Base-by-base conservation (phyloP, 2,329 filamentous ascomycete genomes). In the Epichloe amarillans region DNA sequence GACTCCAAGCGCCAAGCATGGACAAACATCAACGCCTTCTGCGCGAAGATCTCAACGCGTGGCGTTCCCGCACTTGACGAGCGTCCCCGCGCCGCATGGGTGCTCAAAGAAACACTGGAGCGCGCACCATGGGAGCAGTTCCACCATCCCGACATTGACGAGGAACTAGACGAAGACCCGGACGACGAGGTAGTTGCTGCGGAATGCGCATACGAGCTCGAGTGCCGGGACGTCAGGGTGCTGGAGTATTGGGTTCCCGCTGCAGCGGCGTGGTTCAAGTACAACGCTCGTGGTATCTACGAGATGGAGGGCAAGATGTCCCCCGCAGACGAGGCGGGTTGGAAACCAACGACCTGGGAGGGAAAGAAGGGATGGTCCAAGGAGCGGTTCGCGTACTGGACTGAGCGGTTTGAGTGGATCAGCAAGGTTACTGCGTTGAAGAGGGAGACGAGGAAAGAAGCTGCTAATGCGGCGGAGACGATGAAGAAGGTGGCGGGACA, bases 161-260 rank as follows among this genome's bases (percentile, higher is more conserved):
- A 50, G 41, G 10, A 19, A 33, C 36, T 50, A 11, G 41, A 50
- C 11, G 47, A 50, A 0, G 41, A 44, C 14, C 48, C 48, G 6
- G 48, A 50, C 30, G 48, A 50, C 12, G 41, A 45, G 15, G 41
- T 15, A 15, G 35, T 50, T 8, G 48, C 48, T 2, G 41, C 19
- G 11, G 21, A 45, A 5, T 50, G 48, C 19, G 48, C 40, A 26
- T 50, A 50, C 23, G 48, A 50, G 23, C 48, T 50, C n/a, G 48
- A 50, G 15, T 50, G 48, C 36, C 48, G 48, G 4, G 48, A 50
- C 36, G 23, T 50, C 6, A 50, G 41, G 36, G 40, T 39, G 15
- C 21, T 50, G 10, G 48, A 50, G 30, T 50, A 50, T 21, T 50
- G 48, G 48, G 48, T 42, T 26, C 41, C 48, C n/a, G 47, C 47